Percentiles rank a stretch among this genome's conserved stretches.
phyloP scores from a whole-genome alignment of 1,139 yeast genomes.

The Pichia sp. region DNA sequence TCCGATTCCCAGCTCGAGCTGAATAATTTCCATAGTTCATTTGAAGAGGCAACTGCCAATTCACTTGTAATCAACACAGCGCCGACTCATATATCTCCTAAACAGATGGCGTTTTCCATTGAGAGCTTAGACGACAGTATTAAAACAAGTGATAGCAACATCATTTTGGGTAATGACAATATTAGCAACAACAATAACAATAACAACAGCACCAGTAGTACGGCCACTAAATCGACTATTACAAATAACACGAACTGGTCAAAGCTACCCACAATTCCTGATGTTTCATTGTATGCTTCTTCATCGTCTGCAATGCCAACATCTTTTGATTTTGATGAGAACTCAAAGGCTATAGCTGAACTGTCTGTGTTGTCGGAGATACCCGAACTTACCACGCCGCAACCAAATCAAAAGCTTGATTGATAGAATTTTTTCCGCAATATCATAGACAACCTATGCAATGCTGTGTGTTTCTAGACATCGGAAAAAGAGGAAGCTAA shows the following conservation, averaged over 20 bases:
- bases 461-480: too few species aligned
- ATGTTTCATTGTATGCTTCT: not conserved
- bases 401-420: not conserved
- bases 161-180: not conserved
- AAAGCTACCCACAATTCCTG: not conserved
- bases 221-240: not conserved
- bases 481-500: slow-evolving; percentile 21
- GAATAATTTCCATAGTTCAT: not conserved
- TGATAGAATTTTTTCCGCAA: not conserved
- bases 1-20: slow-evolving; percentile 12
- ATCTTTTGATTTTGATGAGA: not conserved
- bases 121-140: not conserved
- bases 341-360: not conserved
- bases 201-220: not conserved
- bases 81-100: not conserved
- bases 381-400: not conserved
- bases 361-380: not conserved
- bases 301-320: not conserved
- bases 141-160: not conserved
- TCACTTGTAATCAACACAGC: not conserved
- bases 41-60: slow-evolving; percentile 4
- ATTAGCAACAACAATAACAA: not conserved
- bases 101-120: not conserved
- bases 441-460: too few species aligned
- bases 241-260: not conserved